phyloP scores from a whole-genome alignment of 2,329 filamentous ascomycete species.

The Zymoseptoria crescenta region DNA sequence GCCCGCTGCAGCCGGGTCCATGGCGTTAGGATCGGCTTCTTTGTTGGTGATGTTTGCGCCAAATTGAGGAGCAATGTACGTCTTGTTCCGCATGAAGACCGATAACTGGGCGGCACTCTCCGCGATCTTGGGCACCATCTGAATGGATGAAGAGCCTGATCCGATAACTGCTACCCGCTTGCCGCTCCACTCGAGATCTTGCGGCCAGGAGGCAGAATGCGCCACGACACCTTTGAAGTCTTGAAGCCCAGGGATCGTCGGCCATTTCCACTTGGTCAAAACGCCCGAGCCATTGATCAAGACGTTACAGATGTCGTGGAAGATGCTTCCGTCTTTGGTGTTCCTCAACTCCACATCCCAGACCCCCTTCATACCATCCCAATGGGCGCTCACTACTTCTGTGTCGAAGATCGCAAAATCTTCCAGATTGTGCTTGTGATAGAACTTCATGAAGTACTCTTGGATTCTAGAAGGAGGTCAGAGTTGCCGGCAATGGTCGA shows the following conservation, averaged over 20 bases:
- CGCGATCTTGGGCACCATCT: slow-evolving; percentile 28
- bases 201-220: slow-evolving; percentile 51
- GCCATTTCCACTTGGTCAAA: slow-evolving; percentile 47
- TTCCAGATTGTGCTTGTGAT: slow-evolving; percentile 33
- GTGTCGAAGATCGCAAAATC: slow-evolving; percentile 28
- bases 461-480: slow-evolving; percentile 22
- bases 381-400: slow-evolving; percentile 12
- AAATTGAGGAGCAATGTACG: slow-evolving; percentile 28
- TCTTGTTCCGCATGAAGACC: slow-evolving; percentile 28
- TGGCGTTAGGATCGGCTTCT: slow-evolving; percentile 14
- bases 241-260: slow-evolving; percentile 44
- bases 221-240: slow-evolving; percentile 48
- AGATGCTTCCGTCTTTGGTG: slow-evolving; percentile 41
- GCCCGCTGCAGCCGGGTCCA: slow-evolving; percentile 15
- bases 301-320: slow-evolving; percentile 38
- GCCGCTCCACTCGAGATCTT: slow-evolving; percentile 28
- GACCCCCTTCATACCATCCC: slow-evolving; percentile 19
- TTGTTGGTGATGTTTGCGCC: slow-evolving; percentile 17
- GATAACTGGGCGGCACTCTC: slow-evolving; percentile 26
- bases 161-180: slow-evolving; percentile 21
- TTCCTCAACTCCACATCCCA: slow-evolving; percentile 27
- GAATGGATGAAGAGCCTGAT: slow-evolving; percentile 23
- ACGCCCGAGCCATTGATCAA: slow-evolving; percentile 44
- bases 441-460: slow-evolving; percentile 33
- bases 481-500: not conserved